Base-by-base conservation (phyloP, 768 basidiomycete species). In the Heimioporus sp. region DNA sequence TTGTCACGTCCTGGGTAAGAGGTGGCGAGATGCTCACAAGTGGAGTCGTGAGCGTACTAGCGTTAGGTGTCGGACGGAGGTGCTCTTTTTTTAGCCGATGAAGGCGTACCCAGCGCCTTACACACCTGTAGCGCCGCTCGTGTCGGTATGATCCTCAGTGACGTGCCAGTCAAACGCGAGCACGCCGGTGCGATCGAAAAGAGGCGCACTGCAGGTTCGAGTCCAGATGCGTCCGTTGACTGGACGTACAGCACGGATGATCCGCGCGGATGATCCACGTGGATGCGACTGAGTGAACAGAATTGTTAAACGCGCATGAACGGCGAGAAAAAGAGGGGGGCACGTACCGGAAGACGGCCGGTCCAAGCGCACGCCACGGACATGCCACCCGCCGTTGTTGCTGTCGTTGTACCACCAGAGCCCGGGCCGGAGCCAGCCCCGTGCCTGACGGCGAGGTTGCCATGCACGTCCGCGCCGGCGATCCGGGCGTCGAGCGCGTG, bases 131-230 rank as follows among this genome's bases (percentile, higher is more conserved):
- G 88, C 83, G 5, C 88, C 90, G 16, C 78, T 66, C 40, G 52
- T 61, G 56, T 87, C 87, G 17, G 82, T 75, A 13, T 67, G 64
- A 13, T 67, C 68, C 10, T 80, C 77, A 4, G 85, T 72, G 16
- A 91, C 75, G 8, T 91, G 59, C 90, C 92, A 95, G 60, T 91
- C 88, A 1, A 91, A 89, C 1, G 80, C 76, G 10, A 82, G 67
- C 4, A 92, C 75, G 4, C 91, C 91, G 2, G 92, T 95, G 19
- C 93, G 21, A 90, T 79, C 5, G 93, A 92, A 62, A 95, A 88
- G n/a, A 93, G 69, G 41, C 87, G 79, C 2, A 78, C 66, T 1
- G 79, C 82, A 47, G 83, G 74, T 66, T 95, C 93, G 5, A 92
- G 72, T 3, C 84, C 85, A 2, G 66, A 58, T 1, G 59, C 56